Conservation (phyloP, 768 basidiomycete genomes). For the Tylopilus plumbeoviolaceoides region DNA sequence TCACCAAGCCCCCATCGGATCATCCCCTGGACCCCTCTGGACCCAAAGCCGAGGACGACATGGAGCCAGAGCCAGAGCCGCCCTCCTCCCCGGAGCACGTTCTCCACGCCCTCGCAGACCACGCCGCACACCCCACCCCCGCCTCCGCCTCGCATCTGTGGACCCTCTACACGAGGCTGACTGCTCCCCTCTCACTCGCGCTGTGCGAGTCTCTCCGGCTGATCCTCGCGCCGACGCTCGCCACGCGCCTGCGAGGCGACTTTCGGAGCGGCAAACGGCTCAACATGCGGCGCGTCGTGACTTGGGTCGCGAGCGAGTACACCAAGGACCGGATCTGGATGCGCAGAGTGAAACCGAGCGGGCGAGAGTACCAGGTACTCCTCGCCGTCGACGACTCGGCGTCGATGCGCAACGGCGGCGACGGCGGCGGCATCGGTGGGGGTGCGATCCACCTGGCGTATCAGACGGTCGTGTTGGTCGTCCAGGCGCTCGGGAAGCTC, state of each 20-base stretch:
- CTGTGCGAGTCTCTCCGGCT: conserved; percentile 96
- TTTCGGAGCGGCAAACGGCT: conserved; percentile 96
- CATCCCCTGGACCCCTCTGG: conserved; percentile 24
- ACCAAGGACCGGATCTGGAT: conserved; percentile 99
- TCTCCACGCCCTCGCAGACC: conserved; percentile 16
- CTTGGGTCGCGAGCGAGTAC: conserved; percentile 97
- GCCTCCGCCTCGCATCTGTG: conserved; percentile 67
- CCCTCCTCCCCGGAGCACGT: conserved; percentile 20
- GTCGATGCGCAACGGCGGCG: conserved; percentile 59
- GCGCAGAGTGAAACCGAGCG: conserved; percentile 87
- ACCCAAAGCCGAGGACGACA: conserved; percentile 29
- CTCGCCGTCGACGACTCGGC: conserved; percentile 94
- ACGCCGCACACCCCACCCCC: conserved; percentile 20
- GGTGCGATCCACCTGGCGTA: conserved; percentile 79
- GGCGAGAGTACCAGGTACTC: conserved; percentile 93
- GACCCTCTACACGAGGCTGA: conserved; percentile 87
- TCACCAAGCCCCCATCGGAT: conserved; percentile 1
- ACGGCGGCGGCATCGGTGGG: conserved; percentile 1
- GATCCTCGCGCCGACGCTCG: conserved; percentile 91
- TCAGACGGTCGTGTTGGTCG: conserved; percentile 88
- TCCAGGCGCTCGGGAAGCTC: conserved; percentile 83
- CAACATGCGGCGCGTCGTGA: conserved; percentile 98
- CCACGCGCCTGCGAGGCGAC: conserved; percentile 92
- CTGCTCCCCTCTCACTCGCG: conserved; percentile 84
- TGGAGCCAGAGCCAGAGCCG: conserved; percentile 15